Base-by-base conservation (phyloP, 129 eudicot species). In the Centrapalus pauciflorus region DNA sequence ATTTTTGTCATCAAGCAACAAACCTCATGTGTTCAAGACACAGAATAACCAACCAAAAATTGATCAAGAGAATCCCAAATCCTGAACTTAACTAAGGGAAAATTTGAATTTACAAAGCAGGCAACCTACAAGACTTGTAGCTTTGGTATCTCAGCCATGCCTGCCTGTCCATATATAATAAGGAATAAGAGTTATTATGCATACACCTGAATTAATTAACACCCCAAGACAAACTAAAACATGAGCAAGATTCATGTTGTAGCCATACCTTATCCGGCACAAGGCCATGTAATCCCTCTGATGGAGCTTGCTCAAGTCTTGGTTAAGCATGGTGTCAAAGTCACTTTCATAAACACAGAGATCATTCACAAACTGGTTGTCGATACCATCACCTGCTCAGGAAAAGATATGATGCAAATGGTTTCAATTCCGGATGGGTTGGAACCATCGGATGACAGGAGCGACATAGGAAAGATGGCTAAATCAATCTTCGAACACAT, bases 281-380 rank as follows among this genome's bases (percentile, higher is more conserved):
- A 80, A 61, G 83, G 85, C 51, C 89, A 80, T 67, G 83, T 80
- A n/a, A 80, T 37, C 33, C 89, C 85, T 5, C 80, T 83, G 41
- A 45, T 84, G 64, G 82, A 77, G 23, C 23, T 80, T 26, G 48
- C 68, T n/a, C 73, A 68, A 35, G 33, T 74, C 29, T 60, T 84
- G 48, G 83, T 80, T 64, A 21, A 25, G 13, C 72, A 61, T 2
- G 85, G 83, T 30, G 46, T 80, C 26, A 80, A 84, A 55, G 81
- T 84, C 24, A 80, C 90, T 2, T 74, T 77, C 13, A 55, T 78
- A 12, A 77, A 77, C 73, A 55, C 77, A 3, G 79, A 80, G 56
- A 34, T 9, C 43, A 26, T 61, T 5, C 79, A 73, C 24, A 70
- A 49, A 20, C 66, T 54, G 49, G 32, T 80, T 4, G n/a, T n/a